phyloP scores from a whole-genome alignment of 1,284 basidiomycete species.

The Boletus holoroseus region DNA sequence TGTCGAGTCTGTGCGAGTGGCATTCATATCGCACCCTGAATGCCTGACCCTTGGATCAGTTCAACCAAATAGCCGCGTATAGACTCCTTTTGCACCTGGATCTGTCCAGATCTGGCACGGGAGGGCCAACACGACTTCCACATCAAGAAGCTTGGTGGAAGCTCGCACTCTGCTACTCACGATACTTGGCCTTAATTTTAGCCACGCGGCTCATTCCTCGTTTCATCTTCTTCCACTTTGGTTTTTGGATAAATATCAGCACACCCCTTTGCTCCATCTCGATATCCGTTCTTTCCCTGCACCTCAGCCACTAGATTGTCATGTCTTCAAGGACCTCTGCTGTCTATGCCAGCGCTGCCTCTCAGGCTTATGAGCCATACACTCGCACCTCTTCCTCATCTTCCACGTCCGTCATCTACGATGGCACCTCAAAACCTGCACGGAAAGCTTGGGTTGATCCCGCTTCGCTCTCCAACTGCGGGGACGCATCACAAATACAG shows the following conservation, averaged over 20 bases:
- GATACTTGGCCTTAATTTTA: constrained; percentile 28
- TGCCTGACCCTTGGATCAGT: constrained; percentile 9
- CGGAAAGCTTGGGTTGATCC: constrained; percentile 59
- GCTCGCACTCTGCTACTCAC: constrained; percentile 27
- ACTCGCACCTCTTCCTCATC: constrained; percentile 18
- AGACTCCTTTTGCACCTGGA: constrained; percentile 20
- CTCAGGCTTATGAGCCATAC: constrained; percentile 29
- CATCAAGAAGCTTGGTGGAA: constrained; percentile 27
- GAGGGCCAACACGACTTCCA: constrained; percentile 15
- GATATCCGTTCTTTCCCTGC: constrained; percentile 5
- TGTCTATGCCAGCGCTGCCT: constrained; percentile 29
- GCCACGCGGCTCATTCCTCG: constrained; percentile 17
- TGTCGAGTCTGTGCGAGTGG: constrained; percentile 5
- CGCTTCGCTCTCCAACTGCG: constrained; percentile 47
- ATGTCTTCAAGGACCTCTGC: constrained; percentile 30
- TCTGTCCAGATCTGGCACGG: constrained; percentile 20
- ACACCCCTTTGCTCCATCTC: constrained; percentile 1
- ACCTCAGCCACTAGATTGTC: not conserved
- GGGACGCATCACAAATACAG: constrained; percentile 48
- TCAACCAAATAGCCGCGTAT: no score
- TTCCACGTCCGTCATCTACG: constrained; percentile 23
- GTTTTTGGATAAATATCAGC: constrained; percentile 30
- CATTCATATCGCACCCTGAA: no score
- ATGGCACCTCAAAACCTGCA: constrained; percentile 16
- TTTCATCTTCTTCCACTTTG: constrained; percentile 12